Conservation (phyloP, 2,329 filamentous ascomycete genomes). For the Penicillium janthinellum region DNA sequence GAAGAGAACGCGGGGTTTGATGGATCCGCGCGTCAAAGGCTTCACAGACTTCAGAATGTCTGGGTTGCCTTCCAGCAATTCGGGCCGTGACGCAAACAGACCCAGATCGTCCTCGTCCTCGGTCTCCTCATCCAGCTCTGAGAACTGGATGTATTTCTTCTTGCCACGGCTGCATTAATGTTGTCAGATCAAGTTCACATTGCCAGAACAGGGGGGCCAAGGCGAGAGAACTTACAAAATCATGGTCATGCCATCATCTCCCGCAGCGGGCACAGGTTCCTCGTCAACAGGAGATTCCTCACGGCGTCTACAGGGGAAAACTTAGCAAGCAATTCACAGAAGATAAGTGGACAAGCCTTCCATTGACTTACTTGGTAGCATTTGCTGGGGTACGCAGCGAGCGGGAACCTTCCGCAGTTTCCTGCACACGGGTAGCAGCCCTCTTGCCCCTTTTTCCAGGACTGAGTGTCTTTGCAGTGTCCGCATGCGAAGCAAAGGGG, state of each 20-base stretch:
- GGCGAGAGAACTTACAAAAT: slow-evolving; percentile 57
- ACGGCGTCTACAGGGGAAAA: background rate
- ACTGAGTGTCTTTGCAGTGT: background rate
- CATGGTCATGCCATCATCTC: slow-evolving; percentile 61
- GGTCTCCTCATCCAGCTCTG: slow-evolving; percentile 42
- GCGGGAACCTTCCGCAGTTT: background rate
- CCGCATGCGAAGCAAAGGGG: slow-evolving; percentile 48
- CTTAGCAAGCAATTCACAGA: background rate
- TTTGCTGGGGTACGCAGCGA: background rate
- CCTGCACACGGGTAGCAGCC: background rate
- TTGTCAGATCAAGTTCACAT: background rate
- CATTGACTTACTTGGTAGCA: background rate
- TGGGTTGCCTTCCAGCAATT: slow-evolving; percentile 36
- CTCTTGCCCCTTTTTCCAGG: background rate
- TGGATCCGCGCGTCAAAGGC: slow-evolving; percentile 58
- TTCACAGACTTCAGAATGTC: slow-evolving; percentile 38
- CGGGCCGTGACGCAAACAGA: slow-evolving; percentile 43
- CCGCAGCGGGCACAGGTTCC: slow-evolving; percentile 32
- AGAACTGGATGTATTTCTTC: slow-evolving; percentile 59
- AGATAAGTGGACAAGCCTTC: background rate
- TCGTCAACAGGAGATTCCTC: background rate
- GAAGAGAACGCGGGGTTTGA: slow-evolving; percentile 64
- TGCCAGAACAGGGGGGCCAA: slow-evolving; percentile 30
- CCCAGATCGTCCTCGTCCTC: slow-evolving; percentile 49
- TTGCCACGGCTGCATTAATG: slow-evolving; percentile 56